Evolutionary conservation across 495 filamentous ascomycete genomes (phyloP).

Genomic region (Penicillium pancosmium): DNA sequence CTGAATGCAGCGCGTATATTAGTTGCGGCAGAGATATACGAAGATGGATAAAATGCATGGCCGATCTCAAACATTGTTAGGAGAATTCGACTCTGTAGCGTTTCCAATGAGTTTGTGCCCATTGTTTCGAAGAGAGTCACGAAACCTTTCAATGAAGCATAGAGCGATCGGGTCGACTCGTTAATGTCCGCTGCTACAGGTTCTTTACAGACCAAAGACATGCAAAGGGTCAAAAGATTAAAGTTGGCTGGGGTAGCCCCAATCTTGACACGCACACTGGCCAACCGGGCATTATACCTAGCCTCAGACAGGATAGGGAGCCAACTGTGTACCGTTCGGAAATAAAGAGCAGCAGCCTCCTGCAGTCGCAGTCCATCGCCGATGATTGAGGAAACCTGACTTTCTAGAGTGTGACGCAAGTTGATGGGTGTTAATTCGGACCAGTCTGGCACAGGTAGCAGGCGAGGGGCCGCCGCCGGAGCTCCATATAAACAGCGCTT

Average conservation of each 20-base stretch:
- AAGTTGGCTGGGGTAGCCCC: neutral
- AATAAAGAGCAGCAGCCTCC: neutral
- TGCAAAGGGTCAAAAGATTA: neutral
- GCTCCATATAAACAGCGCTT: neutral
- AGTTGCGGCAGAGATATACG: neutral
- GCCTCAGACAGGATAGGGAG: neutral
- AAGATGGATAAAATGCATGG: neutral
- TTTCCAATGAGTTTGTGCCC: neutral
- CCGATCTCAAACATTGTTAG: neutral
- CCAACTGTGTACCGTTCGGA: neutral
- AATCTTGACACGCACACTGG: neutral
- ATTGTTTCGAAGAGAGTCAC: neutral
- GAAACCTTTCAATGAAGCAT: neutral
- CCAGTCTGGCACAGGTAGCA: neutral
- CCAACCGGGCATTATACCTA: neutral
- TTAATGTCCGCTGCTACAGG: neutral
- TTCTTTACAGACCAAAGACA: neutral
- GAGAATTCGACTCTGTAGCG: neutral
- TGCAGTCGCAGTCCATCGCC: neutral
- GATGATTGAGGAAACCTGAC: neutral
- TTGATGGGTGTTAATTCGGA: neutral
- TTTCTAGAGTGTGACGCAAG: neutral
- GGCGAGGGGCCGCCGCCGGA: neutral
- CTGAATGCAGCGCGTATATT: neutral
- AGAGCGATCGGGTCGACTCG: neutral